Percentiles rank a stretch among this genome's conserved stretches.
Conservation (phyloP, 345 rosid species). For the Arabidopsis arenosa region DNA sequence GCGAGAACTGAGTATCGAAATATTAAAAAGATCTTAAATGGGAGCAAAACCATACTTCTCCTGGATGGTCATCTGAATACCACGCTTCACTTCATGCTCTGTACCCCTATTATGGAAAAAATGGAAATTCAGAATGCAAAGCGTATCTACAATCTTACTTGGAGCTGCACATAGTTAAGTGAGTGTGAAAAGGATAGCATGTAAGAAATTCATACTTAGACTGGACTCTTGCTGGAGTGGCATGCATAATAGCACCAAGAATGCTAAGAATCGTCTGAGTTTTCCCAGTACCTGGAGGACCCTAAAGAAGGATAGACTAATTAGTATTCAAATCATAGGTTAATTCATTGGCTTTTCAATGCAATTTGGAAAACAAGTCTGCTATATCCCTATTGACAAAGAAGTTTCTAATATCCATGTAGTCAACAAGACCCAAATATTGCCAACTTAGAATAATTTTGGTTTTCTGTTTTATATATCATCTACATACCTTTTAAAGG, state of each 20-base stretch:
- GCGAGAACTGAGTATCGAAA: neutral
- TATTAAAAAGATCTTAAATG: slow-evolving; percentile 3
- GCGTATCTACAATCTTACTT: neutral
- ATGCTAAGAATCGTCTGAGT: slow-evolving; percentile 96
- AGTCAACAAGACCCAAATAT: neutral
- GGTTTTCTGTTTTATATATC: neutral
- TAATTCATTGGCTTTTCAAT: slow-evolving; percentile 26
- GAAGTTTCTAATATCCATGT: neutral
- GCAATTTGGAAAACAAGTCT: slow-evolving; percentile 1
- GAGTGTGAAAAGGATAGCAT: slow-evolving; percentile 9
- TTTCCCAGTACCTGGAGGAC: slow-evolving; percentile 99
- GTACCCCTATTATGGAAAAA: slow-evolving; percentile 50
- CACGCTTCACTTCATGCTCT: slow-evolving; percentile 52
- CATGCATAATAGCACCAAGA: slow-evolving; percentile 96
- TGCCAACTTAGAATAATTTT: neutral
- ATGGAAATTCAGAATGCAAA: slow-evolving; percentile 17
- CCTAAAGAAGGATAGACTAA: slow-evolving; percentile 55
- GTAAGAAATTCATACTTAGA: slow-evolving; percentile 56
- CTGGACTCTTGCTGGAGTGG: slow-evolving; percentile 78
- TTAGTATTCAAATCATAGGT: slow-evolving; percentile 12
- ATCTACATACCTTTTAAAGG: slow-evolving; percentile 7
- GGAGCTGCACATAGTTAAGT: slow-evolving; percentile 9
- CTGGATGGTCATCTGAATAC: slow-evolving; percentile 64
- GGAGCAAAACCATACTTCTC: slow-evolving; percentile 70
- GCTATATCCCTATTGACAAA: slow-evolving; percentile 13